Percentiles rank a stretch among this genome's conserved stretches.
phyloP scores from a whole-genome alignment of 371 early-diverging fungal species.

The Haplosporangium sp. region DNA sequence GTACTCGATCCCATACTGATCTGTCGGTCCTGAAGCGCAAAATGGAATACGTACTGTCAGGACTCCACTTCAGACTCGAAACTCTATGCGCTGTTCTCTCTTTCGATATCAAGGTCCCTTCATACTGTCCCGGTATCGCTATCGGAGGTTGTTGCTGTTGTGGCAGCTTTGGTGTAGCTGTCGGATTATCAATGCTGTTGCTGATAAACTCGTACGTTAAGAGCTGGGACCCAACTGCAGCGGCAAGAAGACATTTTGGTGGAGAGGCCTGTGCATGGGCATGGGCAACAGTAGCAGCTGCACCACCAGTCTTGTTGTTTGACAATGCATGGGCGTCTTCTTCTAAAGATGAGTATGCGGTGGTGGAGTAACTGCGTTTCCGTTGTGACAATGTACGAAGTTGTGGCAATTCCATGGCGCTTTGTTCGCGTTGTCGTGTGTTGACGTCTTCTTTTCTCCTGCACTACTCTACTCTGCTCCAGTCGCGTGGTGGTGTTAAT shows the following conservation, averaged over 20 bases:
- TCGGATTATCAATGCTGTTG: conserved; percentile 8
- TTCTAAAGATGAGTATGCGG: conserved; percentile 43
- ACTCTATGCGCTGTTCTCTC: conserved; percentile 21
- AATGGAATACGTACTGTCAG: conserved; percentile 36
- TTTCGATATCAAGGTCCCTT: conserved; percentile 37
- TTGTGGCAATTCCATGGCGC: conserved; percentile 21
- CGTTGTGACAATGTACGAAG: conserved; percentile 29
- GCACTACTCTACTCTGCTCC: too few species aligned
- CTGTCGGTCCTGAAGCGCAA: too few species aligned
- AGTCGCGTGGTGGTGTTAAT: background rate
- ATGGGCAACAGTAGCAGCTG: too few species aligned
- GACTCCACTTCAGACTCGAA: conserved; percentile 45
- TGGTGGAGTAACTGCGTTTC: conserved; percentile 51
- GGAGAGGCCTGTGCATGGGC: conserved; percentile 1
- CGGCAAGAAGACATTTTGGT: conserved; percentile 29
- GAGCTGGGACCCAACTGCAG: conserved; percentile 26
- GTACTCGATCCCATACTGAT: too few species aligned
- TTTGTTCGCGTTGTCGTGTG: too few species aligned
- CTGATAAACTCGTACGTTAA: conserved; percentile 40
- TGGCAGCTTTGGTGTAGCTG: background rate
- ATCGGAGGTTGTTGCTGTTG: conserved; percentile 17
- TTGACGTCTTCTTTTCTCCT: background rate
- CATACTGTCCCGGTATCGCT: conserved; percentile 31
- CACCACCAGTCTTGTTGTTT: background rate
- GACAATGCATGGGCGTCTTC: conserved; percentile 17